phyloP scores from a whole-genome alignment of 2,329 filamentous ascomycete species.

The Pseudocercospora pini-densiflorae region DNA sequence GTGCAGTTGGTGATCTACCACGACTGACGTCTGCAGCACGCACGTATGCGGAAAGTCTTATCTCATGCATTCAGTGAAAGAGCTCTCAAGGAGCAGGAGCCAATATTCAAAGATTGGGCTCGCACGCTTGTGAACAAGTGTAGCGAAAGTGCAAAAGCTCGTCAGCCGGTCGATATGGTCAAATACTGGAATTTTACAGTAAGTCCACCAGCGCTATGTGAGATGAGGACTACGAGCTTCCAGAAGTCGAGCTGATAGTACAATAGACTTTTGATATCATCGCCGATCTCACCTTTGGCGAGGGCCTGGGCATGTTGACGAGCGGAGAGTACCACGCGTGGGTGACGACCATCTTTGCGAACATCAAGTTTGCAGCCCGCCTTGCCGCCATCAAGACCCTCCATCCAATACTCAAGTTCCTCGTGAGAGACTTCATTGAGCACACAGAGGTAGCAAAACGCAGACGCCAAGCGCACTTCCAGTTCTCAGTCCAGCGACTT shows the following conservation, averaged over 20 bases:
- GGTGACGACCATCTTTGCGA: constrained; percentile 31
- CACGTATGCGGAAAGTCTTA: constrained; percentile 28
- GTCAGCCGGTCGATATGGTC: constrained; percentile 31
- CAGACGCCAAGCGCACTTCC: constrained; percentile 26
- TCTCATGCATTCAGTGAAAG: constrained; percentile 33
- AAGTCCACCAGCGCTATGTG: background rate
- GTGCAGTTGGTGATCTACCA: background rate
- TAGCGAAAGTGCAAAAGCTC: constrained; percentile 15
- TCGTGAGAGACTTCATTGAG: constrained; percentile 20
- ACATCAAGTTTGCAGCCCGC: constrained; percentile 25
- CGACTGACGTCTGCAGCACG: constrained; percentile 15
- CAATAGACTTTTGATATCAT: constrained; percentile 35
- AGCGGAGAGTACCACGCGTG: constrained; percentile 27
- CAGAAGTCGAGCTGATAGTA: background rate
- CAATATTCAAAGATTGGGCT: constrained; percentile 32
- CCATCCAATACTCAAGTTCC: constrained; percentile 10
- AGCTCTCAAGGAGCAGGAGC: constrained; percentile 34
- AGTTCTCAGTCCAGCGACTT: constrained; percentile 26
- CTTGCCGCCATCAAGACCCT: constrained; percentile 18
- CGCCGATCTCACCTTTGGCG: constrained; percentile 36
- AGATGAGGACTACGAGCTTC: too few relatives aligned
- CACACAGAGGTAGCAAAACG: constrained; percentile 25
- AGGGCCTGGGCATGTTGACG: constrained; percentile 33
- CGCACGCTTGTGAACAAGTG: constrained; percentile 26
- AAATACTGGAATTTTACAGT: constrained; percentile 28